Percentiles rank a stretch among this genome's conserved stretches.
Conservation (phyloP, 1,284 basidiomycete species). For the Trichosporon sp. region DNA sequence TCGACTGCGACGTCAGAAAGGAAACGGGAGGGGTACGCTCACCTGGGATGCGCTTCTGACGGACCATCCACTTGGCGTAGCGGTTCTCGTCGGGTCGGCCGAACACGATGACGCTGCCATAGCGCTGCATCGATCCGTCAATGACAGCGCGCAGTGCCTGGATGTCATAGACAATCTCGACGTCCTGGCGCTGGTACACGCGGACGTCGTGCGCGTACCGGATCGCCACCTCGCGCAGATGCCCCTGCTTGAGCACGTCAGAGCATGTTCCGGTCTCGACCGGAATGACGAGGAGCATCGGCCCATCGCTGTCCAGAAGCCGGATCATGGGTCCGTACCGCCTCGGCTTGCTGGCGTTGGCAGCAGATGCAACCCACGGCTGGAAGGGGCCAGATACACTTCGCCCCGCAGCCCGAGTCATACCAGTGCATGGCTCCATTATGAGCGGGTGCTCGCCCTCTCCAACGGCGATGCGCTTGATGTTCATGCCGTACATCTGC, state of each 20-base stretch:
- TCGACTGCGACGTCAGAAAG: conserved; percentile 35
- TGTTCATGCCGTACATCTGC: conserved; percentile 43
- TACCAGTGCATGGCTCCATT: neutral
- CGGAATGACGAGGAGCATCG: conserved; percentile 63
- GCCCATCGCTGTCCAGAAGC: conserved; percentile 63
- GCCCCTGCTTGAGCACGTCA: neutral
- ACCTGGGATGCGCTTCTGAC: conserved; percentile 41
- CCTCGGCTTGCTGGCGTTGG: conserved; percentile 19
- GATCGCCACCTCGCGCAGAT: conserved; percentile 61
- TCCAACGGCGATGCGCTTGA: conserved; percentile 39
- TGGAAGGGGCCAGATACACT: neutral
- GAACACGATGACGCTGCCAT: conserved; percentile 64
- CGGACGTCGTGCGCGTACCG: conserved; percentile 70
- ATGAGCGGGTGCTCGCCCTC: neutral
- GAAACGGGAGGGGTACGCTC: conserved; percentile 16
- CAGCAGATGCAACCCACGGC: neutral
- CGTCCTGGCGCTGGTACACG: conserved; percentile 70
- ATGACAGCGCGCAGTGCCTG: conserved; percentile 54
- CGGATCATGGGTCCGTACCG: conserved; percentile 65
- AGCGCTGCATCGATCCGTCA: conserved; percentile 41
- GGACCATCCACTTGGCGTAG: conserved; percentile 43
- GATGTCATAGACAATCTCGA: conserved; percentile 62
- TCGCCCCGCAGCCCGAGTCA: no score
- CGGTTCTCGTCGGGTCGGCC: conserved; percentile 51
- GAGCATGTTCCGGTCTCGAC: neutral